phyloP scores from a whole-genome alignment of 2,329 filamentous ascomycete genomes.

The Claviceps sp. region DNA sequence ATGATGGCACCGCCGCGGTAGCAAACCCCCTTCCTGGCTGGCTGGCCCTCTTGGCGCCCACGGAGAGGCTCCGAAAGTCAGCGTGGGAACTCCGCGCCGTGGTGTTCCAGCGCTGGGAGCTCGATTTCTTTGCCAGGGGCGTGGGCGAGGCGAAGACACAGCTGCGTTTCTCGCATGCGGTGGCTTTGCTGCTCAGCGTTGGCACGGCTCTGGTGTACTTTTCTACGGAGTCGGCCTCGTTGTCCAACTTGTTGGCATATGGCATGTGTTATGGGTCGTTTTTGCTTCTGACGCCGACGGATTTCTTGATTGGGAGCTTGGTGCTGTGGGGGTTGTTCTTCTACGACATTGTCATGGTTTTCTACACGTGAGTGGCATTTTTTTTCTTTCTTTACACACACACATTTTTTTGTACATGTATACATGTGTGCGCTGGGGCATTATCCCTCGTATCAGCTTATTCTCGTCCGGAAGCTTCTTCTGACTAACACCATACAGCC shows the following conservation, averaged over 20 bases:
- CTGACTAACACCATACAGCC: conserved; percentile 26
- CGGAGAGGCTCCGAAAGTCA: conserved; percentile 11
- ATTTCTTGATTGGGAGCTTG: conserved; percentile 67
- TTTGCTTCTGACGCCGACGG: conserved; percentile 76
- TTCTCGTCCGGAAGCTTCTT: not conserved
- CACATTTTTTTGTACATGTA: too few relatives aligned
- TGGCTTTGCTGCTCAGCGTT: conserved; percentile 42
- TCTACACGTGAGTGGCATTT: conserved; percentile 55
- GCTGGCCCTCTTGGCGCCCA: conserved; percentile 21
- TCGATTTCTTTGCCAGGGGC: conserved; percentile 38
- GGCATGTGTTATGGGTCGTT: conserved; percentile 76
- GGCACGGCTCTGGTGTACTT: conserved; percentile 50
- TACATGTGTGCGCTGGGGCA: too few relatives aligned
- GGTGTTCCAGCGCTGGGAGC: conserved; percentile 36
- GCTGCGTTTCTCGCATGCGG: conserved; percentile 42
- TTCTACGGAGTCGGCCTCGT: conserved; percentile 40
- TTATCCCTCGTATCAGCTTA: too few relatives aligned
- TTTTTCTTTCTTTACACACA: too few relatives aligned
- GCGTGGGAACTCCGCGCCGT: conserved; percentile 39
- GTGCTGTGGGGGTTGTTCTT: conserved; percentile 73
- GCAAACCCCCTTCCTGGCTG: conserved; percentile 18
- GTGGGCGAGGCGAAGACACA: conserved; percentile 31
- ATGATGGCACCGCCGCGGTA: conserved; percentile 12
- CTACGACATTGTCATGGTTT: conserved; percentile 91
- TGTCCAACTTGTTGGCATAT: conserved; percentile 80